Evolutionary conservation across 2,329 filamentous ascomycete species (phyloP), one percentile per base, ranked within the genome.

Genomic region (Sclerotinia trifoliorum): DNA sequence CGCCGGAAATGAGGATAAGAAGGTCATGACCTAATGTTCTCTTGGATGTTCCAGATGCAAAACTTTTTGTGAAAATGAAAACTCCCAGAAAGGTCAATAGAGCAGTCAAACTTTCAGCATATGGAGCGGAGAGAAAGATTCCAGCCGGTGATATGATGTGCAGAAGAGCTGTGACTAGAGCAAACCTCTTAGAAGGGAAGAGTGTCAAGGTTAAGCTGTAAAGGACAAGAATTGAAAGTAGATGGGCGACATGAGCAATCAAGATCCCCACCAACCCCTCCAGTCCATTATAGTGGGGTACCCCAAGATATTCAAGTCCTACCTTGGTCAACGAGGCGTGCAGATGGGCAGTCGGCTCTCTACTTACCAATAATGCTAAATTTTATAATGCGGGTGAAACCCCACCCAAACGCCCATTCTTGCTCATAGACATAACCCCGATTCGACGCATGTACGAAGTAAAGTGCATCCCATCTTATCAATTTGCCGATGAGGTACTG

Each of bases 91-190:
- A 92, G 52, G 90, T 91, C 46, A 97, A 81, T 29, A 91, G 82
- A 0, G 94, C 88, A 78, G 93, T 97, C 0, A 89, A 78, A 71
- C 90, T 88, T 80, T 99, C 95, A 13, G 88, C 85, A 78, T 95
- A 96, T 0, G 94, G 93, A 0, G 94, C 90, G 0, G 90, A 94
- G 24, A 99, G 85, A 77, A 99, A 98, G 2, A 97, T 80, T 0
- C 94, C 94, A 0, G 91, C 95, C 0, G 95, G 94, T 0, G 92
- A 95, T 61, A 98, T 76, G 67, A 96, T 85, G 78, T 98, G 93
- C 61, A 98, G 81, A 21, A 85, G 80, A 3, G 92, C 87, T 11
- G 92, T 84, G 29, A 90, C 77, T 70, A 94, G 88, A 2, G 92
- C 85, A 52, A 90, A 78, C n/a, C 19, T 77, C 78, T 67, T 66